Evolutionary conservation across 179 eudicot species (phyloP), one percentile per base, ranked within the genome.

Genomic region (Beta corolliflora): DNA sequence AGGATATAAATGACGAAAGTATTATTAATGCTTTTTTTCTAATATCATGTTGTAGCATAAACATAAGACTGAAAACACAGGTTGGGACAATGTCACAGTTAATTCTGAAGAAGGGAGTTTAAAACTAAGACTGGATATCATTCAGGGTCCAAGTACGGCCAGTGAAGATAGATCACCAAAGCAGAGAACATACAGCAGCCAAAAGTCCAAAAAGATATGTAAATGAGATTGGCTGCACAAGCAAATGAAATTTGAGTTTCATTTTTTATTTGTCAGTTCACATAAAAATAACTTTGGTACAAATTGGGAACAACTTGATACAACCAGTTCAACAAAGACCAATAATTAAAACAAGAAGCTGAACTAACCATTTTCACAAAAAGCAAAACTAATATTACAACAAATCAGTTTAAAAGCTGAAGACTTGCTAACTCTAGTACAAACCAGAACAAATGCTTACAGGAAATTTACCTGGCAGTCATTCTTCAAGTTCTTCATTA

Each of bases 401-500:
- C 69, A 61, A 55, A 63, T 14, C 23, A 71, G 21, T 29, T 46
- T 29, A 16, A 9, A 63, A 10, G n/a, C 21, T 58, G 12, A 46
- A 44, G 54, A 9, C 25, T 50, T 50, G 71, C 29, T 3, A 55
- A 11, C 23, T 63, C 5, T 21, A 56, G 74, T 36, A 76, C 79
- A 71, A 70, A 73, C 60, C 60, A 81, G 19, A 52, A 68, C 21
- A 64, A 31, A 53, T 9, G 60, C 21, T 15, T 50, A n/a, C 66
- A 21, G 76, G 11, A 8, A 8, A 23, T 48, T 56, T 70, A 78
- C 80, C 80, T 81, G 78, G 75, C 65, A 48, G 29, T 45, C 36
- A 86, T 36, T 79, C 86, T 15, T 55, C 84, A 7, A 77, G 19
- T 21, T 81, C 72, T 31, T 81, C 86, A 65, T 77, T 67, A 78